Evolutionary conservation across 2,329 filamentous ascomycete genomes (phyloP).

Genomic region (Falciphora oryzae): DNA sequence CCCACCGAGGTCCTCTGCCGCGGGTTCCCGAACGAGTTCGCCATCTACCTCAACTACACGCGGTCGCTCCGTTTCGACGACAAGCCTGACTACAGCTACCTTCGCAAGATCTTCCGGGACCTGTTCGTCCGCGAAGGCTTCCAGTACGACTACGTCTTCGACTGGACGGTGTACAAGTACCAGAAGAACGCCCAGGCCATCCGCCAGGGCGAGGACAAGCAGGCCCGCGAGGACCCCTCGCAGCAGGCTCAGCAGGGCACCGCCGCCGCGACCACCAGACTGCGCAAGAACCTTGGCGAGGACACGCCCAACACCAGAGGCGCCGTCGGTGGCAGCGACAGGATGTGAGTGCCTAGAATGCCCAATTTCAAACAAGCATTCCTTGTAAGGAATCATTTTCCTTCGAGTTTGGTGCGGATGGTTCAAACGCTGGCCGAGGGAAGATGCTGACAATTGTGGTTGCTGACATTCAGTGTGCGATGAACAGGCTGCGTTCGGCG

Average conservation of each 20-base stretch:
- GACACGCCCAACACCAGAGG: conserved; percentile 69
- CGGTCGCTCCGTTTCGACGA: conserved; percentile 98
- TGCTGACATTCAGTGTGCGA: conserved; percentile 77
- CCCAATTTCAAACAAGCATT: conserved; percentile 52
- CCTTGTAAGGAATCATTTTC: conserved; percentile 85
- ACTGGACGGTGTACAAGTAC: conserved; percentile 99
- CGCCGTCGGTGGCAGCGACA: conserved; percentile 74
- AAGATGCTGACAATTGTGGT: conserved; percentile 61
- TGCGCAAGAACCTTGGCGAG: conserved; percentile 63
- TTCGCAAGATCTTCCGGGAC: conserved; percentile 99
- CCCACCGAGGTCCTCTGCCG: conserved; percentile 97
- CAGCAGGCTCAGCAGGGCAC: conserved; percentile 54
- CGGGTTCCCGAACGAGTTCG: conserved; percentile 98
- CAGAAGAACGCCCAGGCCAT: conserved; percentile 98
- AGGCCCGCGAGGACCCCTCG: conserved; percentile 58
- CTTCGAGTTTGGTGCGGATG: conserved; percentile 74
- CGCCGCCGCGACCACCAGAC: conserved; percentile 24
- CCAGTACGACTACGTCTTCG: conserved; percentile 99
- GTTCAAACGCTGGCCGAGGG: conserved; percentile 68
- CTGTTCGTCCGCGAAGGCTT: conserved; percentile 98
- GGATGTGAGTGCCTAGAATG: conserved; percentile 86
- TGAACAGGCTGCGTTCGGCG: conserved; percentile 79
- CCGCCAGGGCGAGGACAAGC: conserved; percentile 80
- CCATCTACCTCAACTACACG: conserved; percentile 99
- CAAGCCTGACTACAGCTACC: conserved; percentile 99